A percentile compares a stretch with the other conserved stretches of the same genome.
These are phyloP conservation scores for Achaetomiella virescens DNA, from an alignment of 495 filamentous ascomycete genomes.

Conservation along the genomic window DNA sequence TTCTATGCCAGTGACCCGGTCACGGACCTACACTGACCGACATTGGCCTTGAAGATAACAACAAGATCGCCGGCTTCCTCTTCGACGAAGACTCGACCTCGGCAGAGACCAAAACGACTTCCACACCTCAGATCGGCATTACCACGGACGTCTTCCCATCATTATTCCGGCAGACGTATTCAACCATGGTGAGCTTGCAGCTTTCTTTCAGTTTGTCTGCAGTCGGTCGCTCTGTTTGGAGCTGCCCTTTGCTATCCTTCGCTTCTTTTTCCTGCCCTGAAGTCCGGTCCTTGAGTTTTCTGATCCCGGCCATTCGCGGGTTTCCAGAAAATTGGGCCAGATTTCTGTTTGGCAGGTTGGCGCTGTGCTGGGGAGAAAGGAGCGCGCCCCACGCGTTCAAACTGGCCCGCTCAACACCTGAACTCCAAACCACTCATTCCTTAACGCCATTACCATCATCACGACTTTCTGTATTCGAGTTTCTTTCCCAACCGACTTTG, in stretches of 20 bases:
- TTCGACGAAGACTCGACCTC: slow-evolving; percentile 70
- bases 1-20: slow-evolving; percentile 78
- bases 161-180: slow-evolving; percentile 61
- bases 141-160: slow-evolving; percentile 73
- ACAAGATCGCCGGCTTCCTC: slow-evolving; percentile 71
- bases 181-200: slow-evolving; percentile 56
- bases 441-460: background rate
- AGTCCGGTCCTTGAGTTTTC: background rate
- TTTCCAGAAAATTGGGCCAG: background rate
- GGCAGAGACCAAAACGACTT: slow-evolving; percentile 52
- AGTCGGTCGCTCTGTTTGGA: background rate
- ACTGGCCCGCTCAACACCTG: background rate
- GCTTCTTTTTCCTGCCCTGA: background rate
- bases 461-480: background rate
- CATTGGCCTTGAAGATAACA: slow-evolving; percentile 56
- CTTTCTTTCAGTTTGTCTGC: slow-evolving; percentile 1
- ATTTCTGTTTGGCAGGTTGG: background rate
- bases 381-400: background rate
- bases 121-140: slow-evolving; percentile 48
- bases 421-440: background rate
- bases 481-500: background rate
- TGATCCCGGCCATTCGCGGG: background rate
- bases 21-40: slow-evolving; percentile 53
- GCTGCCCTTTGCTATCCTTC: background rate
- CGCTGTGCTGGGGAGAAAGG: background rate